Conservation (phyloP, 805 yeast species). For the Komagataella pseudopastoris region DNA sequence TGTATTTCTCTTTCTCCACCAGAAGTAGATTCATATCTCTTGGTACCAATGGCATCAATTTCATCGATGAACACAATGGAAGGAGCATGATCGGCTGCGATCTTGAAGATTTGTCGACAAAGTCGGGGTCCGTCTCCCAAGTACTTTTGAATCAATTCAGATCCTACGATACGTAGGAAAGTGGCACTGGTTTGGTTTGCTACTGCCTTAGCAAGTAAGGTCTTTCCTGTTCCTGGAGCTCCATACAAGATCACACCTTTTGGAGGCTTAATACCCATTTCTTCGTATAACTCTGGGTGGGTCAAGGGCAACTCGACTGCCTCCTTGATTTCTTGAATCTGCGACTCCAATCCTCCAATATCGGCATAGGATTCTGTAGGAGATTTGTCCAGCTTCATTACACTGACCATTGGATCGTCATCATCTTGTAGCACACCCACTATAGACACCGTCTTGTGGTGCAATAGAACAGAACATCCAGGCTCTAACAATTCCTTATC, state of each 20-base stretch:
- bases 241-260: constrained; percentile 96
- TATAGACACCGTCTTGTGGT: constrained; percentile 88
- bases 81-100: constrained; percentile 95
- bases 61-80: constrained; percentile 98
- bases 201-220: constrained; percentile 91
- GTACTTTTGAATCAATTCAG: constrained; percentile 92
- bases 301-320: constrained; percentile 92
- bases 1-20: constrained; percentile 98
- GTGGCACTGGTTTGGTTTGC: constrained; percentile 97
- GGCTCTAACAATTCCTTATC: constrained; percentile 95
- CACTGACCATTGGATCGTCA: constrained; percentile 94
- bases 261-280: constrained; percentile 98
- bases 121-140: constrained; percentile 96
- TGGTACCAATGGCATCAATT: constrained; percentile 98
- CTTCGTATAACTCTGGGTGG: constrained; percentile 94
- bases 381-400: constrained; percentile 95
- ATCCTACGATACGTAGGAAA: constrained; percentile 90
- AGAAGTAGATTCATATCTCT: constrained; percentile 80
- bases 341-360: constrained; percentile 91
- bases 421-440: constrained; percentile 99
- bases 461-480: constrained; percentile 89
- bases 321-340: constrained; percentile 96
- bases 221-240: constrained; percentile 97
- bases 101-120: constrained; percentile 87
- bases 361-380: constrained; percentile 96